Base-by-base conservation (phyloP, 176 grass and related monocot species). In the Phragmites australis region DNA sequence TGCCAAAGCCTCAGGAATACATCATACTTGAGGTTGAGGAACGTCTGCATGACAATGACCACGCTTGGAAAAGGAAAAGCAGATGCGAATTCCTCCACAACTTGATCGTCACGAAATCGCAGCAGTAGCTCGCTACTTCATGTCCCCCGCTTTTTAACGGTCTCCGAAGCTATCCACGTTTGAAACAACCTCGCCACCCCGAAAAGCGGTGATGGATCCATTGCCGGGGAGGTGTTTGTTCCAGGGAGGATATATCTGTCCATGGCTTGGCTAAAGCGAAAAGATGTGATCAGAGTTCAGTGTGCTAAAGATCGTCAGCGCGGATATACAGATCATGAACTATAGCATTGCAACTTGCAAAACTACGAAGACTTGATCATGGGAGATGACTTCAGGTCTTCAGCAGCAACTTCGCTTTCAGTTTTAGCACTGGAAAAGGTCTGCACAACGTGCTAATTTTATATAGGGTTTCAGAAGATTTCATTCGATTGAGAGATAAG, bases 21-120 rank as follows among this genome's bases (percentile, higher is more conserved):
- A 21, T 68, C 21, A 4, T 19, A 8, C 59, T 29, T 45, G 39
- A 76, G 14, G 34, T 53, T 1, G 30, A 50, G 45, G 45, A 41
- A 8, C 44, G 52, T 11, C 58, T 6, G 73, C 50, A n/a, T 23
- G 43, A 70, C 14, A 23, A 5, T 39, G 74, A 29, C 2, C n/a
- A 34, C 19, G 22, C 64, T 34, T 22, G 40, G 2, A 49, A 31
- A 19, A 21, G 0, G n/a, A n/a, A 79, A 85, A 64, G 29, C 84
- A n/a, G n/a, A 29, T 75, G 61, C 77, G n/a, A 51, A 49, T 81
- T 52, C 62, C 25, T 76, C 52, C 9, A 19, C 83, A 65, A 55
- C 25, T 79, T 23, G 52, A 40, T 17, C 56, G 51, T 29, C 39
- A 29, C 41, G 27, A 62, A 84, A 85, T 62, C 22, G 52, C 42